Conservation (phyloP, 116 monocot species). For the Papilionanthe hybrid region DNA sequence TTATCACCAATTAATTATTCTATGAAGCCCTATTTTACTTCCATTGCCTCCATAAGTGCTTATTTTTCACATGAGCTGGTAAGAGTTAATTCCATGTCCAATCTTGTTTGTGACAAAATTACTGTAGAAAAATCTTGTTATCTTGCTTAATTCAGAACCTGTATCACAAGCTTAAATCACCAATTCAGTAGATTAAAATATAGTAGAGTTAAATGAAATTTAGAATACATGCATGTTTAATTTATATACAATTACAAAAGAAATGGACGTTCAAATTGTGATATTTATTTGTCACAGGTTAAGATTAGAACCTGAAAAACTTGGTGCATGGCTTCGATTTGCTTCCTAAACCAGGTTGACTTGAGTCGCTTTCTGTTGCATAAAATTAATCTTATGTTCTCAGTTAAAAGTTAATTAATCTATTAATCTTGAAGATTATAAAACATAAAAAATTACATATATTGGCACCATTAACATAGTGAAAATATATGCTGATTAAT, state of each 20-base stretch:
- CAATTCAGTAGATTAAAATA: constrained; percentile 31
- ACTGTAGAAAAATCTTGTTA: constrained; percentile 12
- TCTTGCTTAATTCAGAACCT: constrained; percentile 23
- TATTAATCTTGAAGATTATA: constrained; percentile 26
- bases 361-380: constrained; percentile 53
- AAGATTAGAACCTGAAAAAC: constrained; percentile 77
- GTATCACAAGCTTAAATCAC: constrained; percentile 29
- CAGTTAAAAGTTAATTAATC: constrained; percentile 24
- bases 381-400: constrained; percentile 52
- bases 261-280: constrained; percentile 27
- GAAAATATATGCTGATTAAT: not conserved
- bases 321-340: constrained; percentile 75
- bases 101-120: constrained; percentile 18
- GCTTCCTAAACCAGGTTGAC: constrained; percentile 63
- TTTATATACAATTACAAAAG: constrained; percentile 7
- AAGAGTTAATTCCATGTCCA: constrained; percentile 1
- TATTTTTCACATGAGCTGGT: constrained; percentile 3
- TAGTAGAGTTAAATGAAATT: constrained; percentile 18
- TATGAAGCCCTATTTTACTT: not conserved
- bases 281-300: constrained; percentile 48
- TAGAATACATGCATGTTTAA: constrained; percentile 11
- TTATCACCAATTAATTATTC: not conserved
- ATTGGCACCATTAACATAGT: not conserved
- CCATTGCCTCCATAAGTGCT: constrained; percentile 3
- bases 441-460: constrained; percentile 14